Base-by-base conservation (phyloP, 495 filamentous ascomycete species). In the Xylaria castorea region DNA sequence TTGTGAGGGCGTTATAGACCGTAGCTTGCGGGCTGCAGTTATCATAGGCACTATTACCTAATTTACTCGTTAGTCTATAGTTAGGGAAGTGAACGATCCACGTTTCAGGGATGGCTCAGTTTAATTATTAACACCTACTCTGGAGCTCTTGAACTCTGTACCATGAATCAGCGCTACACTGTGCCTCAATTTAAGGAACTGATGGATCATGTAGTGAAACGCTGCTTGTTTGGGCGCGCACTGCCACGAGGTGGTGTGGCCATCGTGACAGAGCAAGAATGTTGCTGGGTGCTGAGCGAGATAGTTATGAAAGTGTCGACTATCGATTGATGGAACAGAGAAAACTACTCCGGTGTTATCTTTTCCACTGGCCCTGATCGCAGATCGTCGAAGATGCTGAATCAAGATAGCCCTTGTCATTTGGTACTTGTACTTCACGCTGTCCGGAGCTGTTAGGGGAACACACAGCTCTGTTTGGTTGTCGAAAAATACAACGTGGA, bases 401-500 rank as follows among this genome's bases (percentile, higher is more conserved):
- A 90, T 84, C 72, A 94, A 85, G 8, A 87, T 81, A 18, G 84
- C 82, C 50, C 92, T 84, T 20, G 91, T 87, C 30, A 93, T 83
- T 1, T 86, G 79, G 73, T 90, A 93, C 69, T 89, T 90, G 42
- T 82, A 77, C 25, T 73, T 70, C 30, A 77, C 74, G 2, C 60
- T 48, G 7, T 66, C 65, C 22, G 72, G 32, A 1, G 55, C 51
- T n/a, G 69, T 66, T 0, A 77, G 61, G 46, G 87, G 88, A 57
- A 88, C 71, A 73, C 84, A 88, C 5, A 88, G 75, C 8, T 79
- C 73, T 36, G 76, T 72, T 70, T 89, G 81, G 40, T 84, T 72
- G 22, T 89, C 85, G 76, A 94, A 91, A 78, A 93, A 95, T 5
- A 89, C 85, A 64, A 94, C 79, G 34, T 93, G 84, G 75, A 92